Evolutionary conservation across 2,329 filamentous ascomycete genomes (phyloP), one percentile per base, ranked within the genome.

Genomic region (Diplocarpon rosae): DNA sequence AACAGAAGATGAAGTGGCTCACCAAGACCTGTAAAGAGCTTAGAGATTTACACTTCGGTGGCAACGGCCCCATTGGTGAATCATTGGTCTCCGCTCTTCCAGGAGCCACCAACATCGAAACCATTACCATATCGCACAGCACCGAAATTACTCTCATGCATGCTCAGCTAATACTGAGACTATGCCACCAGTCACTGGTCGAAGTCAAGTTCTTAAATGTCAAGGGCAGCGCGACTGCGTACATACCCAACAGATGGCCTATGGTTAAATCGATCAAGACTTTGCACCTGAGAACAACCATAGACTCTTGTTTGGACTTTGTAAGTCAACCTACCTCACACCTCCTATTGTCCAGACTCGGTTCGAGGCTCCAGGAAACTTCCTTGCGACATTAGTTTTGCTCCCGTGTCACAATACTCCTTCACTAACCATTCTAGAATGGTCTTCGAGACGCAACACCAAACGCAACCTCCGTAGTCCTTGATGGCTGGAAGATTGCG

Each of bases 21-120:
- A 54, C 49, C 4, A 52, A 46, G 37, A 51, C 45, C 10, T 61
- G 60, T 43, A 55, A 52, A 33, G 46, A 50, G 7, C 52, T 62
- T 10, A 42, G 38, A 39, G 39, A 52, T 11, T 43, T 62, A 8
- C 53, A 56, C 24, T 47, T 62, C 9, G 9, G 29, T 31, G 55
- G 54, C 4, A 44, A 15, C 16, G 49, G 51, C 1, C 10, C 46
- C 17, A 52, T 61, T 48, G 59, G 58, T 7, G 49, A 56, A 13
- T 50, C 57, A 6, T 47, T 62, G 17, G 45, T 42, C 5, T 39
- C 46, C 15, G 47, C 55, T 7, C 37, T 60, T 8, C 47, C 51
- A 2, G 31, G 37, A 11, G 50, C 55, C 9, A 50, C 53, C 29
- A 49, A 39, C 14, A 20, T 62, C 14, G 38, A 52, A 32, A 51